Evolutionary conservation across 495 filamentous ascomycete genomes (phyloP).

Genomic region (Parachaetomium inaequale): DNA sequence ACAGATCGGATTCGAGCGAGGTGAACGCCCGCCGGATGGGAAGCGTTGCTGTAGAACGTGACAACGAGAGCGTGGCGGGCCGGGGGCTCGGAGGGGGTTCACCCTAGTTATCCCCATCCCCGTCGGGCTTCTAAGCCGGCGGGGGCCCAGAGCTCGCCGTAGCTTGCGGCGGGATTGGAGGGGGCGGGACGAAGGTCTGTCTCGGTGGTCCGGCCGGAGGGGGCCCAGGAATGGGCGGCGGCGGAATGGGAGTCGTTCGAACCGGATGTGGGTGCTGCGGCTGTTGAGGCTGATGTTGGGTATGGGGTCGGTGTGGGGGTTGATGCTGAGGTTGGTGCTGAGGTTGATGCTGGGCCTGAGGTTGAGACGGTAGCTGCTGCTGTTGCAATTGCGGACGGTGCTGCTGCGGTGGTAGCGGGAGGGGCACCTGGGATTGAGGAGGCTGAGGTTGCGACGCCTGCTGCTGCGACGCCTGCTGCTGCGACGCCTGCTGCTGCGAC

Average conservation of each 20-base stretch:
- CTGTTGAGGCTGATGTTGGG: conserved; percentile 6
- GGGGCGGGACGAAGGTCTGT: conserved; percentile 36
- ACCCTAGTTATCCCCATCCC: not conserved
- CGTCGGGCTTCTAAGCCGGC: conserved; percentile 3
- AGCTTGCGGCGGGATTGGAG: conserved; percentile 28
- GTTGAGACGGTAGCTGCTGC: conserved; percentile 1
- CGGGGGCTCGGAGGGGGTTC: not conserved
- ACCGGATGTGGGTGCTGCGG: conserved; percentile 16
- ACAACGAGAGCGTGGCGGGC: too few relatives aligned
- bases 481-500: conserved; percentile 17
- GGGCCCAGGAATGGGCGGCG: conserved; percentile 25
- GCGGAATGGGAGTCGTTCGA: conserved; percentile 30
- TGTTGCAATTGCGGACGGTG: not conserved
- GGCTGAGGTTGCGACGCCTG: conserved; percentile 13
- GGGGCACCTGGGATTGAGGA: conserved; percentile 9
- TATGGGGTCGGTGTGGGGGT: not conserved
- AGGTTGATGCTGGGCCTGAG: too few relatives aligned
- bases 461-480: not conserved
- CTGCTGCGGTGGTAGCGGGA: not conserved
- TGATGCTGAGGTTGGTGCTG: conserved; percentile 1
- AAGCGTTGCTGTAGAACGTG: not conserved
- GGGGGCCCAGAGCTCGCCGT: conserved; percentile 9
- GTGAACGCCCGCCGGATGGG: not conserved
- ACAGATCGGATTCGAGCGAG: not conserved
- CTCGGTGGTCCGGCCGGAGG: conserved; percentile 18